Base-by-base conservation (phyloP, 371 early-diverging fungal genomes). In the Umbelopsis sp. region DNA sequence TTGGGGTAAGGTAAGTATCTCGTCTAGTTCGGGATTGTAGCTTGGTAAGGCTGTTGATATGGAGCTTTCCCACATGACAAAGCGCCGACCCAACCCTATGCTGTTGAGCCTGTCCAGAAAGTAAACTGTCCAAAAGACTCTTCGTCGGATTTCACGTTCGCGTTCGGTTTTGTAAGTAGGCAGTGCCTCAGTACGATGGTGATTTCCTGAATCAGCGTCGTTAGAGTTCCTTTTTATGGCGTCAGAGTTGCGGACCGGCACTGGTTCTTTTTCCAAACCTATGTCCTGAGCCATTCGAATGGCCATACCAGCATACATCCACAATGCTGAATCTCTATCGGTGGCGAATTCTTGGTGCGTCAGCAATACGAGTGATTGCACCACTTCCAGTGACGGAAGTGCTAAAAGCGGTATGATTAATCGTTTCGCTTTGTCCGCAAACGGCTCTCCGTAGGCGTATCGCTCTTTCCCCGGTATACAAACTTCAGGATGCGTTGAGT, bases 301-400 rank as follows among this genome's bases (percentile, higher is more conserved):
- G 12, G 57, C 57, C 57, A 57, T 57, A 18, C 57, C 57, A 57
- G 57, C 25, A 18, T 57, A 57, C 57, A 57, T 57, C 57, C 57
- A 57, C 14, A 57, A n/a, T 3, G 35, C 57, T 5, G 57, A 57
- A 29, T 57, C 57, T 57, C 57, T 57, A 18, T 57, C 57, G 9
- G 32, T 57, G 1, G 57, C 57, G n/a, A 29, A 57, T 35, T 57
- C 57, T 57, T 57, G 57, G 32, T 57, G 29, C 5, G 57, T 57
- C 29, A 57, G n/a, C 22, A 57, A 29, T 8, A 57, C 57, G 11
- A 57, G 50, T 14, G 66, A 50, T 35, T 48, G 64, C 44, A 44
- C 64, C 6, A 44, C 45, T 44, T 44, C 64, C 37, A 48, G 35
- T 4, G 65, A 50, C 6, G 50, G 66, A 1, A 50, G 51, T 38